Evolutionary conservation across 75 land plant genomes (phyloP).

Genomic region (Larix kaempferi): DNA sequence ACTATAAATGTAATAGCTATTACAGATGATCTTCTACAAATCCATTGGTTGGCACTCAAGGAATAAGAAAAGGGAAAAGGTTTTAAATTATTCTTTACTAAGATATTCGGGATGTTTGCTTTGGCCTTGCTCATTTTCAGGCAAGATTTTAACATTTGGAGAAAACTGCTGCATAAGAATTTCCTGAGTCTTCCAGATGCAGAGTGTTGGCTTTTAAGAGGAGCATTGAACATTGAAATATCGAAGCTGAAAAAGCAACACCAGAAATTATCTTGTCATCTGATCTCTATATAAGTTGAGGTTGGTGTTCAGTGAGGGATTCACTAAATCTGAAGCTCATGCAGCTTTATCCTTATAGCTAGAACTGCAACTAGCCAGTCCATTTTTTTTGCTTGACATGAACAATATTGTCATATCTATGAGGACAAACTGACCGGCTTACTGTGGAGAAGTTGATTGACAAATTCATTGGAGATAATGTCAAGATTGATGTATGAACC

Average conservation of each 20-base stretch:
- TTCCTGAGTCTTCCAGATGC: not conserved
- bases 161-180: not conserved
- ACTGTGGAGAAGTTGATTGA: not conserved
- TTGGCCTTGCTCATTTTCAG: no score
- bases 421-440: not conserved
- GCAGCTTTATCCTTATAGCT: constrained; percentile 5
- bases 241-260: not conserved
- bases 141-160: not conserved
- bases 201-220: not conserved
- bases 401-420: not conserved
- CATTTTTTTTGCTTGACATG: not conserved
- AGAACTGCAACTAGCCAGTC: not conserved
- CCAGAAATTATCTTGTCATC: not conserved
- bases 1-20: no score
- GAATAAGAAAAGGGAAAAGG: no score
- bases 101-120: no score
- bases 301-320: not conserved
- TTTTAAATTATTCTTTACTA: no score
- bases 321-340: not conserved
- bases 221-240: no score
- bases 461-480: not conserved
- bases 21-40: no score
- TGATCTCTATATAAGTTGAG: not conserved
- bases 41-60: no score
- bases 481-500: not conserved